Percentiles rank a stretch among this genome's conserved stretches.
These are phyloP conservation scores for Funneliformis geosporum DNA, from an alignment of 192 early-diverging fungal species.

Conservation along the genomic window DNA sequence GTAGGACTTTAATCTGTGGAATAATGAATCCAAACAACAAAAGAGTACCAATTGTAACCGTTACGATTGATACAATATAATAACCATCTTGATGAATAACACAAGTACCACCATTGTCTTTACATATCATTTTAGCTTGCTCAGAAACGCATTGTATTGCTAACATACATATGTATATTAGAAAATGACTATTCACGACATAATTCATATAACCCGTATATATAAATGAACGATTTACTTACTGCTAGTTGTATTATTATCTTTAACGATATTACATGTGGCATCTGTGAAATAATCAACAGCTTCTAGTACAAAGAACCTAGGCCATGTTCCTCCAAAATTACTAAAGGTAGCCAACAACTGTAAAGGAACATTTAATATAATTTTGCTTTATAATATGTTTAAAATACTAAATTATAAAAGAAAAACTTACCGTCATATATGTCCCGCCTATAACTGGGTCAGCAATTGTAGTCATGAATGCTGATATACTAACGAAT, in stretches of 20 bases:
- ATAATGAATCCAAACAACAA: conserved; percentile 61
- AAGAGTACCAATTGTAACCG: conserved; percentile 68
- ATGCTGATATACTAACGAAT: conserved; percentile 95
- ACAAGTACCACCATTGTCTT: conserved; percentile 67
- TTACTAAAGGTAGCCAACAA: conserved; percentile 93
- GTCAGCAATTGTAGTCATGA: conserved; percentile 94
- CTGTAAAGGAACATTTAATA: too few species aligned
- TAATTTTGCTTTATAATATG: too few species aligned
- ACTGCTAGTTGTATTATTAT: conserved; percentile 34
- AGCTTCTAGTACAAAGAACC: conserved; percentile 88
- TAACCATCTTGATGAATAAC: conserved; percentile 79
- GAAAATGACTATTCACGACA: neutral
- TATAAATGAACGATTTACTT: conserved; percentile 5
- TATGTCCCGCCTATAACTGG: conserved; percentile 92
- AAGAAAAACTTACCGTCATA: conserved; percentile 67
- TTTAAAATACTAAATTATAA: neutral
- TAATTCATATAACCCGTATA: neutral
- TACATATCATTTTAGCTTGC: conserved; percentile 62
- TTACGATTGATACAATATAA: conserved; percentile 73
- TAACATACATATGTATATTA: conserved; percentile 26
- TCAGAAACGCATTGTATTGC: conserved; percentile 67
- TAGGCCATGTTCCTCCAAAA: conserved; percentile 97
- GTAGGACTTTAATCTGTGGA: conserved; percentile 52
- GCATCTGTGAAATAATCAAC: conserved; percentile 90
- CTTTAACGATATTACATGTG: conserved; percentile 57